These are phyloP conservation scores for Oemleria cerasiformis DNA, from an alignment of 306 rosid genomes.

Conservation along the genomic window DNA sequence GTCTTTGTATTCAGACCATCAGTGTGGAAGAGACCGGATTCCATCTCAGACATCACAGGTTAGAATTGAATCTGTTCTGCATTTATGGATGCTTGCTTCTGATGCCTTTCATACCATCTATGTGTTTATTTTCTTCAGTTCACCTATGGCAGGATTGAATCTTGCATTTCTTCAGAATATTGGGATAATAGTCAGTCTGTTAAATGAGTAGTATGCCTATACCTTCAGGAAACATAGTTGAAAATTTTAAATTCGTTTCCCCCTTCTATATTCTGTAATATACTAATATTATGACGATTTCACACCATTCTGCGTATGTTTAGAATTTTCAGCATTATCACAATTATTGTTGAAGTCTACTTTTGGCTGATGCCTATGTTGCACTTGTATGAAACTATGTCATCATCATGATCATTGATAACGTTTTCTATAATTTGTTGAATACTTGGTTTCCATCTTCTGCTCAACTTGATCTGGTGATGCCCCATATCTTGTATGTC, in stretches of 20 bases:
- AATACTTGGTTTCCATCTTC: neutral
- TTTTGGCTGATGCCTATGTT: neutral
- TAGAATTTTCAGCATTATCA: neutral
- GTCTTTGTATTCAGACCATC: constrained; percentile 27
- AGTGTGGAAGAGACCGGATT: constrained; percentile 22
- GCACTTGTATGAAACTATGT: neutral
- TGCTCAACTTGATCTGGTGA: neutral
- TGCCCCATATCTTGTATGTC: neutral
- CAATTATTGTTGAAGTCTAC: neutral
- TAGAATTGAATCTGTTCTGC: neutral
- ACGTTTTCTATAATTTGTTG: too few relatives aligned
- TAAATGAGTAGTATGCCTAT: neutral
- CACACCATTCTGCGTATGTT: neutral
- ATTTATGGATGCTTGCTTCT: neutral
- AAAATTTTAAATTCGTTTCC: neutral
- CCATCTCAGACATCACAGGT: constrained; percentile 29
- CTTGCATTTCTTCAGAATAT: neutral
- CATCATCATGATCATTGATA: neutral
- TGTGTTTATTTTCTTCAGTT: neutral
- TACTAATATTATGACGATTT: neutral
- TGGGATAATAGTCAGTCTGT: neutral
- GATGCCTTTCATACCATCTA: neutral
- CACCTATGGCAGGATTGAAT: neutral
- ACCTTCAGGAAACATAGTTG: neutral
- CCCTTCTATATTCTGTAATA: neutral